Conservation (phyloP, 345 rosid genomes). For the Abelmoschus esculentus region DNA sequence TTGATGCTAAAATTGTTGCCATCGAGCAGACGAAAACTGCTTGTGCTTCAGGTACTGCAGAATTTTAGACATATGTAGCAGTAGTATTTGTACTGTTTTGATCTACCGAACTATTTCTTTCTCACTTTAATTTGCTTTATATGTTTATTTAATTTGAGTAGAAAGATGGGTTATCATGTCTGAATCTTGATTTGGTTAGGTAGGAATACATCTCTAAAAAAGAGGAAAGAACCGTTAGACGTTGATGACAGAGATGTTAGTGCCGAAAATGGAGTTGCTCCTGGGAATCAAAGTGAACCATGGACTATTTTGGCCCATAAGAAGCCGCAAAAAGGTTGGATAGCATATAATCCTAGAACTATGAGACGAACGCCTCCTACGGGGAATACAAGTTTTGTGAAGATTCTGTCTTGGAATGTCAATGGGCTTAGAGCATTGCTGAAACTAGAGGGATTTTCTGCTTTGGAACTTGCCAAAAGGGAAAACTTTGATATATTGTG, state of each 20-base stretch:
- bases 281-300: slow-evolving; percentile 45
- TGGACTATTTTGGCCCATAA: slow-evolving; percentile 87
- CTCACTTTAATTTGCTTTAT: slow-evolving; percentile 6
- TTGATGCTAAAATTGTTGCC: slow-evolving; percentile 19
- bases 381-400: slow-evolving; percentile 40
- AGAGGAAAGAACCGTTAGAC: slow-evolving; percentile 29
- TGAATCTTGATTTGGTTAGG: slow-evolving; percentile 23
- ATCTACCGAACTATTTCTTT: background rate
- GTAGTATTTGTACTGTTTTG: background rate
- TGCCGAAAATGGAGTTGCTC: slow-evolving; percentile 15
- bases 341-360: slow-evolving; percentile 67
- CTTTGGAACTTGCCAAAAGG: slow-evolving; percentile 69
- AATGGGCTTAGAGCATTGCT: slow-evolving; percentile 81
- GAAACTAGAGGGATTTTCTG: slow-evolving; percentile 67
- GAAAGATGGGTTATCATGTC: background rate
- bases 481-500: slow-evolving; percentile 82
- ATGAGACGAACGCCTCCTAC: slow-evolving; percentile 62
- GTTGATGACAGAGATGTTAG: slow-evolving; percentile 18
- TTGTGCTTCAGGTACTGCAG: slow-evolving; percentile 25
- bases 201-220: slow-evolving; percentile 18
- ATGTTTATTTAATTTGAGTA: background rate
- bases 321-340: slow-evolving; percentile 87
- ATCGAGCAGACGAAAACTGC: slow-evolving; percentile 27
- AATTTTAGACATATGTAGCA: background rate
- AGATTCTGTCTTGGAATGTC: slow-evolving; percentile 91